These are phyloP conservation scores for Fusarium concolor DNA, from an alignment of 2,329 filamentous ascomycete species.

Conservation along the genomic window DNA sequence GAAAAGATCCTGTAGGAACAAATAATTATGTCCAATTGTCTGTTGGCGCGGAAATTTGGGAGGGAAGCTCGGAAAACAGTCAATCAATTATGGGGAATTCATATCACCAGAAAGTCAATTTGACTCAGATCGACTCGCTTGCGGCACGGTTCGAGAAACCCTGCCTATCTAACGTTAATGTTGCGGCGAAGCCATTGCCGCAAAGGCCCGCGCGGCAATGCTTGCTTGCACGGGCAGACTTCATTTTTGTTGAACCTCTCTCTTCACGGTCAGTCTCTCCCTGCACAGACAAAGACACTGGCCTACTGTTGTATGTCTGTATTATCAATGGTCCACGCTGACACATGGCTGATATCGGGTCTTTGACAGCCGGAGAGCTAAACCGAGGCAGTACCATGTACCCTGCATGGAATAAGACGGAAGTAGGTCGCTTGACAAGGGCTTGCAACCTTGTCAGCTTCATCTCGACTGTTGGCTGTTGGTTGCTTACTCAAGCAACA, in stretches of 20 bases:
- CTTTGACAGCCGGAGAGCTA: background rate
- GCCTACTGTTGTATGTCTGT: background rate
- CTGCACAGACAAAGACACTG: background rate
- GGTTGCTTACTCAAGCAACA: conserved; percentile 25
- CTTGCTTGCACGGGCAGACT: background rate
- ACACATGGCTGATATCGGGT: conserved; percentile 16
- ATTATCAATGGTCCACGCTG: conserved; percentile 6
- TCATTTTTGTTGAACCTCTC: background rate
- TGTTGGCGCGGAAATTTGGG: conserved; percentile 14
- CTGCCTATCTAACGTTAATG: background rate
- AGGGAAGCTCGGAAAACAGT: conserved; percentile 2
- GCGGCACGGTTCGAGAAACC: conserved; percentile 24
- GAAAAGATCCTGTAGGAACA: conserved; percentile 7
- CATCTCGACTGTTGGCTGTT: conserved; percentile 1
- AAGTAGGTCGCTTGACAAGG: conserved; percentile 21
- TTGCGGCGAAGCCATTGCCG: background rate
- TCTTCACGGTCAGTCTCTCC: background rate
- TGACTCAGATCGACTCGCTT: conserved; percentile 21
- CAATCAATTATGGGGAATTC: conserved; percentile 19
- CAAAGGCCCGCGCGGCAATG: background rate
- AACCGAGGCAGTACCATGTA: conserved; percentile 21
- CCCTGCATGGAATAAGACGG: conserved; percentile 8
- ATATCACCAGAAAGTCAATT: conserved; percentile 6
- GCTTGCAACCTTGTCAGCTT: conserved; percentile 33
- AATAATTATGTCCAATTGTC: background rate